Evolutionary conservation across 306 rosid genomes (phyloP), one percentile per base, ranked within the genome.

Genomic region (Glycyrrhiza uralensis): DNA sequence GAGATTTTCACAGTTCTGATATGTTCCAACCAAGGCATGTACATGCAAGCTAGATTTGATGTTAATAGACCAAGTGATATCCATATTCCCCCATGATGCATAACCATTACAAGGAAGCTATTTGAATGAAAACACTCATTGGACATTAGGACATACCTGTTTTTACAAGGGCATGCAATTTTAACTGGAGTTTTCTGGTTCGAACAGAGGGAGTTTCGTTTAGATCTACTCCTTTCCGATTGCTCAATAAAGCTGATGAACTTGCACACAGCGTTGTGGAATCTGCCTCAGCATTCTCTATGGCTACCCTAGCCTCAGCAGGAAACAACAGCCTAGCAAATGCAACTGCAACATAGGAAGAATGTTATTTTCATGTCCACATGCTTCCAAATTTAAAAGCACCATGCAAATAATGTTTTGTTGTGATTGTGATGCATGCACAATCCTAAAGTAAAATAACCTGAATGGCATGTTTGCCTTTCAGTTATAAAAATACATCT

Each of bases 281-380:
- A 66, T 83, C 81, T 10, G 85, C 89, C 76, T 88, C 89, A 1
- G 99, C 99, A 78, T 79, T 86, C 61, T 84, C 93, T 73, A 84
- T 82, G 38, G 97, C 99, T 10, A 92, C 74, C 89, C 72, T 89
- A 32, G 99, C 96, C 85, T 95, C 97, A 4, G 87, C 82, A 28
- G 99, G 99, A 66, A 82, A 95, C 46, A 95, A 69, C 66, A 86
- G 7, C 59, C 72, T 75, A 41, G 99, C 99, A 65, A 88, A 86
- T 59, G 87, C 87, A 79, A 95, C 97, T 95, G 91, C 57, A 81
- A 83, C 44, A 44, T 64, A 66, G 42, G 63, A 24, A 76, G 41
- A 65, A 72, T 22, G 76, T 55, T 46, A 41, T 13, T 52, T 76
- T 54, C 58, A 36, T 72, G 49, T 28, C 41, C 71, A 67, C 9